Conservation (phyloP, 2,329 filamentous ascomycete species). For the Hymenoscyphus fraxineus region DNA sequence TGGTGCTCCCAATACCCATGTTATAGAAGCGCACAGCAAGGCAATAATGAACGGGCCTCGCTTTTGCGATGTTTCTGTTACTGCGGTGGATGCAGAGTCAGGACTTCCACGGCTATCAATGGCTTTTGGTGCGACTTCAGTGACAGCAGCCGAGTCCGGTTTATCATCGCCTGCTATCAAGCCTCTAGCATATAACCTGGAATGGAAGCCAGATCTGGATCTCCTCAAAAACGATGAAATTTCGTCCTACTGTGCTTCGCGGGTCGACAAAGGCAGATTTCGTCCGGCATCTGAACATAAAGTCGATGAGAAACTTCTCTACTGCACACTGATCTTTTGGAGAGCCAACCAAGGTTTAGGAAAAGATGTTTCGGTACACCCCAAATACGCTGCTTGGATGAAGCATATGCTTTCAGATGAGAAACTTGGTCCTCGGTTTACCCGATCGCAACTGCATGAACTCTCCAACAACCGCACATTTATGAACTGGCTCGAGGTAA, state of each 20-base stretch:
- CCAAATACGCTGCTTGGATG: slow-evolving; percentile 3
- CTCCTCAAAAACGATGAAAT: slow-evolving; percentile 1
- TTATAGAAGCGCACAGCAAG: not conserved
- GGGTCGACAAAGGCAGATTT: not conserved
- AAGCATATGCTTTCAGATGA: not conserved
- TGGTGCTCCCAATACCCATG: not conserved
- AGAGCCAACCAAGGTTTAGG: not conserved
- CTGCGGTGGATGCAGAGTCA: not conserved
- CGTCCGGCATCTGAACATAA: not conserved
- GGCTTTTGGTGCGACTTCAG: not conserved
- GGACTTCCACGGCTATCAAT: not conserved
- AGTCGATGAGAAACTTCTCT: not conserved
- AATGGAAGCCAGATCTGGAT: slow-evolving; percentile 16
- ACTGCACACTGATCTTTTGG: slow-evolving; percentile 3
- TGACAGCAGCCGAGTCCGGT: not conserved
- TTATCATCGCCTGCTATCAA: not conserved
- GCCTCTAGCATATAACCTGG: slow-evolving; percentile 4
- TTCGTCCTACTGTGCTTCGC: not conserved
- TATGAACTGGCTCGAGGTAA: not conserved
- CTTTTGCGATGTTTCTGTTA: slow-evolving; percentile 1
- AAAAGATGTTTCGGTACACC: not conserved
- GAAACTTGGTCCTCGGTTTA: not conserved
- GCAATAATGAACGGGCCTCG: not conserved
- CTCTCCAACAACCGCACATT: not conserved
- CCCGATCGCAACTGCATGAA: not conserved